Base-by-base conservation (phyloP, 495 filamentous ascomycete species). In the Cenococcum geophilum region DNA sequence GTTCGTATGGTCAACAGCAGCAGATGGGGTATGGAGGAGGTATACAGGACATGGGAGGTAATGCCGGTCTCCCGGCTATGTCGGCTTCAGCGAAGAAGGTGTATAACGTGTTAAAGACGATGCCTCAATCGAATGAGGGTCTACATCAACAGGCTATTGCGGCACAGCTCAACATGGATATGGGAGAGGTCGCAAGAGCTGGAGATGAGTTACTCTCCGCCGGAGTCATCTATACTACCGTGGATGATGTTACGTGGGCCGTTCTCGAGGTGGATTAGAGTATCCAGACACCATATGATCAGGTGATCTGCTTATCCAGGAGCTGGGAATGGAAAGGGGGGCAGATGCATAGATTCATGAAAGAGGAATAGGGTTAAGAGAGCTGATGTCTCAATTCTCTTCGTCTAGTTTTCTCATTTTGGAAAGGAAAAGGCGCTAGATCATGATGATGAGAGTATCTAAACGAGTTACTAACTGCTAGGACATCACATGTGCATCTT, bases 221-320 rank as follows among this genome's bases (percentile, higher is more conserved):
- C 22, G 89, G 91, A 50, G 65, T 89, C 68, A 88, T 95, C 54
- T 98, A 90, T 74, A 90, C 91, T 54, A 98, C 95, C 11, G 77
- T 92, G 25, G 91, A 97, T 76, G 93, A 98, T 65, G 72, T 80
- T 25, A 76, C 74, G 10, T 76, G 73, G 73, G 74, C 74, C 18
- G 36, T 70, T 32, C 66, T 72, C 12, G 68, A 72, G 55, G 52
- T 59, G 16, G 66, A 68, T 37, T 68, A 62, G 57, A 16, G 55
- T 36, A 20, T 32, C 27, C 27, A 32, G 27, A 6, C 27, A 20
- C 1, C 34, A 57, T 12, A n/a, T 23, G 32, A 57, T 54, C n/a
- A 20, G n/a, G 20, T 27, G 27, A 32, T 22, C 25, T 20, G 3
- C n/a, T n/a, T 54, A 22, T 54, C 20, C 20, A 5, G 27, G 27